phyloP scores from a whole-genome alignment of 108 stramenopile genomes.

The Cyclotella cryptica region DNA sequence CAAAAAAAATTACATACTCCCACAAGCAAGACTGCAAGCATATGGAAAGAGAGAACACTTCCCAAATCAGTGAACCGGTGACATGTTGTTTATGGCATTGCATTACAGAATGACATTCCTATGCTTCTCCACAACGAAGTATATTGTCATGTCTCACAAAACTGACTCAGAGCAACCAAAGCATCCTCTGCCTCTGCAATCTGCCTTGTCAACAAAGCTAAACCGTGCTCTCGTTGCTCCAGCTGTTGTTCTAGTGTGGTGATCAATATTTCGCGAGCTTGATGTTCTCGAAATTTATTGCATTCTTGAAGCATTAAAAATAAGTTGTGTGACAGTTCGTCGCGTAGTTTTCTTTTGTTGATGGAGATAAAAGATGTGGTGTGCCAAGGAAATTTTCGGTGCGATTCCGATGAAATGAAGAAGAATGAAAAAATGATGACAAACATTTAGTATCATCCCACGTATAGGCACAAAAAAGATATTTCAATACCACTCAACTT shows the following conservation, averaged over 20 bases:
- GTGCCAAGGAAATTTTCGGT: neutral
- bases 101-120: too few species aligned
- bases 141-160: neutral
- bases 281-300: slow-evolving; percentile 92
- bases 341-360: slow-evolving; percentile 64
- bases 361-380: slow-evolving; percentile 8
- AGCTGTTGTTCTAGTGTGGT: slow-evolving; percentile 76
- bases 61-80: too few species aligned
- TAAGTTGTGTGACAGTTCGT: slow-evolving; percentile 84
- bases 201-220: slow-evolving; percentile 42
- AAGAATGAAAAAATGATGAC: neutral
- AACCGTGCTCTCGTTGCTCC: slow-evolving; percentile 51
- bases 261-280: slow-evolving; percentile 83
- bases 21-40: too few species aligned
- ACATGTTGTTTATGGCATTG: too few species aligned
- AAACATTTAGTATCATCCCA: neutral
- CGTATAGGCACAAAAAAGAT: neutral
- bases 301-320: slow-evolving; percentile 90
- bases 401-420: neutral
- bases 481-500: slow-evolving; percentile 52
- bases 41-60: too few species aligned
- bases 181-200: slow-evolving; percentile 47
- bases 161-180: slow-evolving; percentile 39
- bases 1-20: too few species aligned
- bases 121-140: too few species aligned